Conservation (phyloP, 163 green algal species). For the Volvox carteri region DNA sequence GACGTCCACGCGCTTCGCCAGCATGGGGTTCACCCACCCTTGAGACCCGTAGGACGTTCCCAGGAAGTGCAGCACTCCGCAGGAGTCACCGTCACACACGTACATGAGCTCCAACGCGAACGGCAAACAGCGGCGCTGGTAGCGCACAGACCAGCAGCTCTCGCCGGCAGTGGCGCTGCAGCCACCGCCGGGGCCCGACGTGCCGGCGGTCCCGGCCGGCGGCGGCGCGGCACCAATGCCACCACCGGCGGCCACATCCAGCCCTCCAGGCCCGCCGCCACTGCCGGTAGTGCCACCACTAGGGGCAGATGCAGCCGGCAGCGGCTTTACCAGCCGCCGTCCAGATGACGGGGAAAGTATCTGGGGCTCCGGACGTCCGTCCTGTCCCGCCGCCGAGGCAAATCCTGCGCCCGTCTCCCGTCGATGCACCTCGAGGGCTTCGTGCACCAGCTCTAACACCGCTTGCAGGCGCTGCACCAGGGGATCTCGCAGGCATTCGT, state of each 20-base stretch:
- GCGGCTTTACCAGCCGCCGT: conserved; percentile 41
- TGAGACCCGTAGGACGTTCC: conserved; percentile 80
- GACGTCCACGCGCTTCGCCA: conserved; percentile 74
- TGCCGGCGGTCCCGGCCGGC: neutral
- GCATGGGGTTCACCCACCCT: conserved; percentile 89
- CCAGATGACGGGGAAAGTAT: conserved; percentile 1
- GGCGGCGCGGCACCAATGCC: neutral
- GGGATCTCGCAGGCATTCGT: conserved; percentile 56
- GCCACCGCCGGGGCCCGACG: neutral
- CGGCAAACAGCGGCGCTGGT: conserved; percentile 51
- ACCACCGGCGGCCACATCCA: conserved; percentile 5
- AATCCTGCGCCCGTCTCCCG: conserved; percentile 6
- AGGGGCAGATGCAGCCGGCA: neutral
- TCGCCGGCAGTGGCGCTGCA: neutral
- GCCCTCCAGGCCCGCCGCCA: neutral
- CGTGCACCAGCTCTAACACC: conserved; percentile 38
- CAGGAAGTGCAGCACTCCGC: conserved; percentile 84
- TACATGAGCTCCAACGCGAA: conserved; percentile 83
- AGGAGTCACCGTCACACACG: conserved; percentile 84
- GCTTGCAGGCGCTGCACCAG: conserved; percentile 54
- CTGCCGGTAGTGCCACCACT: neutral
- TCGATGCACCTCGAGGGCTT: conserved; percentile 20
- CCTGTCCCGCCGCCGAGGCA: neutral
- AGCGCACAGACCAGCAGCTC: conserved; percentile 38
- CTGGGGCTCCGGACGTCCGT: neutral